A percentile compares a stretch with the other conserved stretches of the same genome.
Conservation (phyloP, 345 rosid species). For the Rhodamnia argentea region DNA sequence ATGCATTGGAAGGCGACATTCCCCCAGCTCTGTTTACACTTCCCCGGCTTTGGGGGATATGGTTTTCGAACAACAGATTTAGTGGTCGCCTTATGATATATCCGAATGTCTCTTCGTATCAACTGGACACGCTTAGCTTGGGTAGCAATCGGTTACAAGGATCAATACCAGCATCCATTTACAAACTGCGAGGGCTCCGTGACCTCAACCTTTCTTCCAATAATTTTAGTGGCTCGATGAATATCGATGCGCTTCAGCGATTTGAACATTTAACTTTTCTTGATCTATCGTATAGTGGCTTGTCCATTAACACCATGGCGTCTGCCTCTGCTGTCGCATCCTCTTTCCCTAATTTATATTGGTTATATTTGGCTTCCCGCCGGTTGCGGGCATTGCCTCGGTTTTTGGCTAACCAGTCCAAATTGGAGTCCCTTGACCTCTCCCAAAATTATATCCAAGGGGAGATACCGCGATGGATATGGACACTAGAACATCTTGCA, state of each 20-base stretch:
- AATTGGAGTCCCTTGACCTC: slow-evolving; percentile 10
- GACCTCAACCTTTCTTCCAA: slow-evolving; percentile 22
- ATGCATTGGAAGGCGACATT: slow-evolving; percentile 21
- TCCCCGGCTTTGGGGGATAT: neutral
- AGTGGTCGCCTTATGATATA: slow-evolving; percentile 1
- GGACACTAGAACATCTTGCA: neutral
- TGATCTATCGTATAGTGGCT: slow-evolving; percentile 30
- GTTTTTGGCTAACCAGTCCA: slow-evolving; percentile 12
- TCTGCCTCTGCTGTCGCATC: neutral
- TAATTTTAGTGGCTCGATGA: slow-evolving; percentile 25
- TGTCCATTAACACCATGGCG: slow-evolving; percentile 7
- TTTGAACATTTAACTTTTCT: slow-evolving; percentile 10
- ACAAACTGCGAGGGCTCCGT: slow-evolving; percentile 3
- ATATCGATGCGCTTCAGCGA: slow-evolving; percentile 5
- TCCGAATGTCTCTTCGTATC: neutral
- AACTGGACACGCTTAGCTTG: slow-evolving; percentile 11
- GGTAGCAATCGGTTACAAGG: slow-evolving; percentile 24
- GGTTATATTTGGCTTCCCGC: slow-evolving; percentile 32
- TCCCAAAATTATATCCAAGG: slow-evolving; percentile 34
- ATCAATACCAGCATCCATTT: slow-evolving; percentile 9
- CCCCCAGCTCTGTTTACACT: slow-evolving; percentile 8
- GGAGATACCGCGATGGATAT: slow-evolving; percentile 31
- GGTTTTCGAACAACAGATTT: slow-evolving; percentile 8
- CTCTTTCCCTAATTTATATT: slow-evolving; percentile 1
- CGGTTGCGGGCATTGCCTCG: slow-evolving; percentile 19